Percentiles rank a stretch among this genome's conserved stretches.
These are phyloP conservation scores for Fusarium temperatum DNA, from an alignment of 2,329 filamentous ascomycete species.

Conservation along the genomic window DNA sequence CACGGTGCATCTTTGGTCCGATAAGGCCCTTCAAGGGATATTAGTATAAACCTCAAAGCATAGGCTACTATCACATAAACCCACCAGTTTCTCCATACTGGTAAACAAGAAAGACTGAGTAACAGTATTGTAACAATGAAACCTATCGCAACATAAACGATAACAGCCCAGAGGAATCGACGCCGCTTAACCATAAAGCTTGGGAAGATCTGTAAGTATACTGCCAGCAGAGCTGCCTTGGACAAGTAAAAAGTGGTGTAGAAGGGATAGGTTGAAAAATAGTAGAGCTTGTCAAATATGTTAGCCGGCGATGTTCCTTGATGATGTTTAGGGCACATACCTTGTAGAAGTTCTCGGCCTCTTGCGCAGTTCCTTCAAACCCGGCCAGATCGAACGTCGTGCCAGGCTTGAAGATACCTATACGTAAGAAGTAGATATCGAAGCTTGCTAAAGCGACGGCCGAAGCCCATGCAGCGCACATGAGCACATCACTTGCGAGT, in stretches of 20 bases:
- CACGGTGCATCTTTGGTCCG: background rate
- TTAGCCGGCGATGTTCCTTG: background rate
- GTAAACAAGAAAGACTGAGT: background rate
- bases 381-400: background rate
- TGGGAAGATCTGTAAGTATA: constrained; percentile 19
- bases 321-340: background rate
- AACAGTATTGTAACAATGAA: background rate
- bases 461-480: constrained; percentile 16
- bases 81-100: constrained; percentile 5
- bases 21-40: background rate
- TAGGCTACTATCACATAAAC: background rate
- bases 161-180: constrained; percentile 11
- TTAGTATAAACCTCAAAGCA: background rate
- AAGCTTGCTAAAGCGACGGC: background rate
- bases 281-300: background rate
- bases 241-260: constrained; percentile 1
- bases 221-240: constrained; percentile 6
- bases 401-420: background rate
- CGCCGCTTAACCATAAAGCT: constrained; percentile 20
- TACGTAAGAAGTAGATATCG: background rate
- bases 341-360: constrained; percentile 4
- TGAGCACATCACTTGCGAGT: constrained; percentile 8
- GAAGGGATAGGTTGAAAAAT: background rate
- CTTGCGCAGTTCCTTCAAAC: background rate
- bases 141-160: background rate